Evolutionary conservation across 805 yeast species (phyloP).

Genomic region (Ogataea chonburiensis): DNA sequence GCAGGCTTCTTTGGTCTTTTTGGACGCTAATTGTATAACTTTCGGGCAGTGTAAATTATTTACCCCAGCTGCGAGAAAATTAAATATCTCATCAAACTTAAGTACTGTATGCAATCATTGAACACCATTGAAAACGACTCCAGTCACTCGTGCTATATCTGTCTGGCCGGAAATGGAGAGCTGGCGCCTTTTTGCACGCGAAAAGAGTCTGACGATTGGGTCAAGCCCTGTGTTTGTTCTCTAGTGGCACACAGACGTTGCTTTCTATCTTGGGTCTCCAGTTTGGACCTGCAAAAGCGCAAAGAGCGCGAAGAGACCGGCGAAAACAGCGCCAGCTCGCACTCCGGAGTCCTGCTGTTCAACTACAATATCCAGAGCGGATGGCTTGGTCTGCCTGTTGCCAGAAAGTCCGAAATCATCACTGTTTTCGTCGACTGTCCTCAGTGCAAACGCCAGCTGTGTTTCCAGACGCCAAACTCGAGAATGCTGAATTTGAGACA

Average conservation of each 20-base stretch:
- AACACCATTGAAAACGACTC: slow-evolving; percentile 13
- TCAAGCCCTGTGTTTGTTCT: slow-evolving; percentile 45
- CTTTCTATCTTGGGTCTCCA: slow-evolving; percentile 41
- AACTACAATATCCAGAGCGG: slow-evolving; percentile 18
- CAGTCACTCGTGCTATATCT: slow-evolving; percentile 28
- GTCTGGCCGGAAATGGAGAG: slow-evolving; percentile 32
- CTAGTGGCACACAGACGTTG: slow-evolving; percentile 46
- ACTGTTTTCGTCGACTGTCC: slow-evolving; percentile 35
- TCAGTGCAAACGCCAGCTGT: slow-evolving; percentile 36
- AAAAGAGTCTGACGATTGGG: slow-evolving; percentile 39
- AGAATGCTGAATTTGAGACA: slow-evolving; percentile 16
- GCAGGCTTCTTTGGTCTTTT: slow-evolving; percentile 74
- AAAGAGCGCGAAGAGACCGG: slow-evolving; percentile 7
- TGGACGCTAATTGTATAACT: slow-evolving; percentile 41
- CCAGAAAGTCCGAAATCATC: slow-evolving; percentile 21
- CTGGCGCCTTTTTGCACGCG: slow-evolving; percentile 33
- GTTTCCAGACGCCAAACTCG: slow-evolving; percentile 28
- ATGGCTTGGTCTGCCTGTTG: slow-evolving; percentile 19
- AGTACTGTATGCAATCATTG: slow-evolving; percentile 20
- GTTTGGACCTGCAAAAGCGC: slow-evolving; percentile 27
- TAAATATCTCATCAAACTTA: neutral
- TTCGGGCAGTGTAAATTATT: slow-evolving; percentile 6
- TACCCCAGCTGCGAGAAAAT: slow-evolving; percentile 1
- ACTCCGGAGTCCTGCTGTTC: slow-evolving; percentile 14
- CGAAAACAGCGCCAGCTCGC: slow-evolving; percentile 3